These are phyloP conservation scores for Toxoplasma gondii DNA, from an alignment of 169 alveolate genomes.

Conservation along the genomic window DNA sequence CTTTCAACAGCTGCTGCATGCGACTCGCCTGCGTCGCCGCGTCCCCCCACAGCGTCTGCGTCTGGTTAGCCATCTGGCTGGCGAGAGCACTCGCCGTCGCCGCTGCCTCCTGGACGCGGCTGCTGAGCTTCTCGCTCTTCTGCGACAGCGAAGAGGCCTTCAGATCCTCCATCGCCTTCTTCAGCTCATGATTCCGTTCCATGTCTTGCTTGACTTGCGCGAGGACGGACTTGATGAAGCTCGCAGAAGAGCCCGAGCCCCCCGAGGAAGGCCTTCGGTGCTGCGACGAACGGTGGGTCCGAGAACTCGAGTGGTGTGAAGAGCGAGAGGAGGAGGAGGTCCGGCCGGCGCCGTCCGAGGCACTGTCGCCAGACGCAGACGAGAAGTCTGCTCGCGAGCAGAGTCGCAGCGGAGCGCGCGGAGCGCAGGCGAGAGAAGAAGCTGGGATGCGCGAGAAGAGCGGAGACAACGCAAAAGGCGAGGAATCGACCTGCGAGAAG, in stretches of 20 bases:
- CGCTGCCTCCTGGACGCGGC: constrained; percentile 47
- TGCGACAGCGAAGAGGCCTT: constrained; percentile 44
- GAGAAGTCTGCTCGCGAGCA: neutral
- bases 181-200: constrained; percentile 61
- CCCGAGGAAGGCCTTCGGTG: neutral
- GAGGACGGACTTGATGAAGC: constrained; percentile 63
- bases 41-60: constrained; percentile 24
- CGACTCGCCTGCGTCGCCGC: constrained; percentile 3
- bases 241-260: neutral
- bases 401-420: neutral
- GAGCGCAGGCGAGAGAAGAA: neutral
- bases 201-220: constrained; percentile 67
- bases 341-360: neutral
- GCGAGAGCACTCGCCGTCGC: constrained; percentile 57
- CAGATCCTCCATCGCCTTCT: constrained; percentile 66
- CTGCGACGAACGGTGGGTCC: neutral
- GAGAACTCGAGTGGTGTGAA: neutral
- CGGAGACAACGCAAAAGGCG: neutral
- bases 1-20: constrained; percentile 38
- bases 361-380: neutral
- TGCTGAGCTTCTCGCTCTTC: constrained; percentile 27
- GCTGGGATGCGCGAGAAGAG: neutral
- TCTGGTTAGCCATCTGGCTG: neutral
- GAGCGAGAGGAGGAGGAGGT: constrained; percentile 4
- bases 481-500: neutral